Evolutionary conservation across 2,329 filamentous ascomycete genomes (phyloP), one percentile per base, ranked within the genome.

Genomic region (Xylariales sp.): DNA sequence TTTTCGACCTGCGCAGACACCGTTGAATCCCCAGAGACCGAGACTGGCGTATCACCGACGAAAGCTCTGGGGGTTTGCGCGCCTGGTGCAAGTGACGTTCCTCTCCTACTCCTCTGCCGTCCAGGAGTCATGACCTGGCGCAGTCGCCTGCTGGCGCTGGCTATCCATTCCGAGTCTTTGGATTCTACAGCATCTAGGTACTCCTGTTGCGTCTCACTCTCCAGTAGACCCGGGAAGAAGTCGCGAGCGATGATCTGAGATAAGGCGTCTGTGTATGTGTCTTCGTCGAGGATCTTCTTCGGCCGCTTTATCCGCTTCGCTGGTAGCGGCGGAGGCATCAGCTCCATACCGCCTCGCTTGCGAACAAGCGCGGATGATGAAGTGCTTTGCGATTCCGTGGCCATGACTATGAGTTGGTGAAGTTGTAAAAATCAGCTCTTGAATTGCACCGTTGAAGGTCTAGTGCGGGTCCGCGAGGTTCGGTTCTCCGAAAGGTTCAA

Each of bases 161-260:
- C 76, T 48, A 97, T 96, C 91, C 93, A 97, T 51, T 78, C 76
- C 38, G 76, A 69, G 63, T 98, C 83, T 44, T 84, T 84, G 12
- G 90, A 95, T 7, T 95, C 89, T 7, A 97, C 67, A 0, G 93
- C 93, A 56, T 94, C 84, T 21, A 98, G 72, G 53, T 96, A 97
- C 55, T 98, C 93, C 59, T 89, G 83, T 61, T 96, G 89, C 1
- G 84, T 84, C 54, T 95, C 82, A 11, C 82, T 83, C 60, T 97
- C 89, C 4, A 90, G 69, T 0, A 98, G 73, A 0, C 91, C 93
- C 0, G 93, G 93, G 56, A 97, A 98, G 70, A 95, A 98, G 70
- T 98, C 93, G 50, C 93, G 82, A 8, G 88, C 88, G 48, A 98
- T 95, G 58, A 98, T 97, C 52, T 93, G 84, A 0, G 90, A 95